Conservation (phyloP, 1,284 basidiomycete species). For the Cryptococcus wingfieldii region DNA sequence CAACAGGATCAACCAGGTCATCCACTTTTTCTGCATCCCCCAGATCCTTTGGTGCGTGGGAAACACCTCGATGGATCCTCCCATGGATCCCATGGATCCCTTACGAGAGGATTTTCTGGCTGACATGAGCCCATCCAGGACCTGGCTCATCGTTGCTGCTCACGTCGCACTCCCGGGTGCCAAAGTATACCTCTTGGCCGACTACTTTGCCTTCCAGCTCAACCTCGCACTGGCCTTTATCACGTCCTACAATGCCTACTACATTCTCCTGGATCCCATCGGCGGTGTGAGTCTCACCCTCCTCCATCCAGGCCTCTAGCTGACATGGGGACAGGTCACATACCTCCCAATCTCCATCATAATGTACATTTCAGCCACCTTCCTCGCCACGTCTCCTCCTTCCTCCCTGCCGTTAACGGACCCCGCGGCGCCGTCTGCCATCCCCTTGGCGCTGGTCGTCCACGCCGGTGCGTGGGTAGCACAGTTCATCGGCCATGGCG, state of each 20-base stretch:
- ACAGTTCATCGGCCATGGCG: constrained; percentile 79
- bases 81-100: neutral
- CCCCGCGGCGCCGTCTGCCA: constrained; percentile 26
- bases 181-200: constrained; percentile 1
- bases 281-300: constrained; percentile 63
- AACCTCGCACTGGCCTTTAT: constrained; percentile 61
- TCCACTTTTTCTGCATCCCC: constrained; percentile 79
- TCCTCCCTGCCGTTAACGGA: constrained; percentile 48
- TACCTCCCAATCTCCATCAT: constrained; percentile 14
- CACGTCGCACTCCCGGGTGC: constrained; percentile 9
- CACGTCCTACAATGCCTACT: constrained; percentile 63
- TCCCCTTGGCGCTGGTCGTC: constrained; percentile 45
- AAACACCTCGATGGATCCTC: neutral
- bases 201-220: constrained; percentile 65
- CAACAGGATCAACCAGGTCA: constrained; percentile 69
- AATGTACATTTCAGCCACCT: constrained; percentile 38
- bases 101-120: neutral
- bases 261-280: constrained; percentile 67
- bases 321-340: constrained; percentile 6
- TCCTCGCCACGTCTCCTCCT: constrained; percentile 55
- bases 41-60: constrained; percentile 66
- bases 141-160: constrained; percentile 12
- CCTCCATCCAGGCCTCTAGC: neutral
- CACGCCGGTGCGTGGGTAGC: constrained; percentile 69
- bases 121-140: constrained; percentile 15